phyloP scores from a whole-genome alignment of 768 basidiomycete genomes.

The Phlebiopsis gigantea region DNA sequence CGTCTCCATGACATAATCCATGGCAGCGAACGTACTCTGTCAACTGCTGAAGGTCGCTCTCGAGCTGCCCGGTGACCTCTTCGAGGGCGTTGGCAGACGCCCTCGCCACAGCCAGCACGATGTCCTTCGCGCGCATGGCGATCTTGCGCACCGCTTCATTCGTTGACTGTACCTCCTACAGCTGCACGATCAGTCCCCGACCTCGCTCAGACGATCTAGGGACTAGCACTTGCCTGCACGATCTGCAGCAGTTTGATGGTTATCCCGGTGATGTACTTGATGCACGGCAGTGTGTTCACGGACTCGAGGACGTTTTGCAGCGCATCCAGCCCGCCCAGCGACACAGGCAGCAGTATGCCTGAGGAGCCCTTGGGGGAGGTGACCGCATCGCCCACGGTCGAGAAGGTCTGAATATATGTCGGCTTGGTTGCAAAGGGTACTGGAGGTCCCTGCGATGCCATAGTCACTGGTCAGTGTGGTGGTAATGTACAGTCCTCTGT shows the following conservation, averaged over 20 bases:
- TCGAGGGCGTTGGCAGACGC: not conserved
- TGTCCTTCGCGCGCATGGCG: not conserved
- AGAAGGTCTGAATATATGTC: not conserved
- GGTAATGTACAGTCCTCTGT: too few species aligned
- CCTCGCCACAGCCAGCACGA: not conserved
- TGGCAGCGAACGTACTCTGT: not conserved
- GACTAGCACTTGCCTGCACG: not conserved
- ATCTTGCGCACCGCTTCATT: not conserved
- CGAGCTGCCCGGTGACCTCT: not conserved
- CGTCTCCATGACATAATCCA: not conserved
- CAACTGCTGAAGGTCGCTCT: constrained; percentile 1
- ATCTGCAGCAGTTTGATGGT: not conserved
- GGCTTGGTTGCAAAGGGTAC: too few species aligned
- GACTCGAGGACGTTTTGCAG: not conserved
- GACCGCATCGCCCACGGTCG: not conserved
- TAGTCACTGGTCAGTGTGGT: too few species aligned
- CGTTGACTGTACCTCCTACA: not conserved
- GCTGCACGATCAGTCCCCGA: not conserved
- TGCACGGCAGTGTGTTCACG: not conserved
- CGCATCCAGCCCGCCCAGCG: not conserved
- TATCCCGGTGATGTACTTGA: not conserved
- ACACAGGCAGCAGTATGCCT: not conserved
- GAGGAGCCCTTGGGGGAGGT: not conserved
- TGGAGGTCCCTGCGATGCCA: too few species aligned
- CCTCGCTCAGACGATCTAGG: not conserved